Base-by-base conservation (phyloP, 1,139 yeast genomes). In the Zhuliangozyma parablackwelliae region DNA sequence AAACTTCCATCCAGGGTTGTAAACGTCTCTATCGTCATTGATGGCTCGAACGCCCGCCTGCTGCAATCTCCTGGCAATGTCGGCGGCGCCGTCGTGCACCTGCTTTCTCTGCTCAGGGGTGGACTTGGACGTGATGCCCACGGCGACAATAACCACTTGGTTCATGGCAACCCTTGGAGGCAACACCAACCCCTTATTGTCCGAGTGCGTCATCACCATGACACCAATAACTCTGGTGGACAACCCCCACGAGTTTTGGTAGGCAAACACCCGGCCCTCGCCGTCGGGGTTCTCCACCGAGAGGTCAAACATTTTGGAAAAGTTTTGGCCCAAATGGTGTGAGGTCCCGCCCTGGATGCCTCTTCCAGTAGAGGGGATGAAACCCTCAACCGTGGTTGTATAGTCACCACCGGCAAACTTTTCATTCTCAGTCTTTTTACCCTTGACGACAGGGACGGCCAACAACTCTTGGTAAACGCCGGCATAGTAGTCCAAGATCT, bases 291-390 rank as follows among this genome's bases (percentile, higher is more conserved):
- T 85, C 69, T 94, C 98, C 33, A 94, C 98, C 30, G 84, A 71
- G 49, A 94, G 87, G 69, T 88, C 85, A 69, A 94, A 94, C 98
- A 94, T 94, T 70, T 89, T 90, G 50, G 97, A 90, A 72, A 94
- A 94, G 77, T 94, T 94, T 63, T 89, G 95, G 48, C 99, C 99
- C 60, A 94, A 74, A 61, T 90, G 94, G 69, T 94, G 99, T 31
- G 97, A 89, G 30, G 99, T 94, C 47, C 89, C 99, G 66, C 97
- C 98, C 71, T 94, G 99, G 53, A 94, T 92, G 75, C 97, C 98
- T 74, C 99, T 87, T 56, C 99, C 99, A 43, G 97, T 92, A 44
- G 96, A 87, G 51, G 97, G 95, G 56, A 94, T 88, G 63, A 85
- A 94, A 50, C 97, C 98, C 69, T 94, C 99, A 48, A 82, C 83